These are phyloP conservation scores for Mrakia blollopis DNA, from an alignment of 768 basidiomycete species.

Conservation along the genomic window DNA sequence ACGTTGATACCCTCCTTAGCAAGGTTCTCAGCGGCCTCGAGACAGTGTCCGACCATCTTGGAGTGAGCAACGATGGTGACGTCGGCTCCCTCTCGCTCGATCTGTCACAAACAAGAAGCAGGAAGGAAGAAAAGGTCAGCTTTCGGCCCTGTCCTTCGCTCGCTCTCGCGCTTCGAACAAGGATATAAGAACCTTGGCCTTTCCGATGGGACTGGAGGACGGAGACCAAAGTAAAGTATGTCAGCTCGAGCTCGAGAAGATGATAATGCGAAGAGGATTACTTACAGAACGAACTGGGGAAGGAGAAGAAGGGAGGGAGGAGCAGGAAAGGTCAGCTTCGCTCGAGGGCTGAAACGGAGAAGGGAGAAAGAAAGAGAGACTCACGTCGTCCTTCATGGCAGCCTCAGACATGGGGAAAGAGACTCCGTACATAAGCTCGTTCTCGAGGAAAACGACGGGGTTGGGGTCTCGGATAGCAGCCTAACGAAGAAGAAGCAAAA, in stretches of 20 bases:
- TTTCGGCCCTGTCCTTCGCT: not conserved
- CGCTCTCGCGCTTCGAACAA: too few relatives aligned
- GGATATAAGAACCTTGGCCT: slow-evolving; percentile 58
- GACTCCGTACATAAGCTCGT: slow-evolving; percentile 98
- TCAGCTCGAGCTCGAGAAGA: not conserved
- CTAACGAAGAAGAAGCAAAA: slow-evolving; percentile 46
- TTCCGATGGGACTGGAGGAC: slow-evolving; percentile 83
- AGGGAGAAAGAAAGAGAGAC: not conserved
- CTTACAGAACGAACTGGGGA: slow-evolving; percentile 4
- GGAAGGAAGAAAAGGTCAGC: not conserved
- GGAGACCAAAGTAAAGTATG: slow-evolving; percentile 38
- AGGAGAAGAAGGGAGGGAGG: not conserved
- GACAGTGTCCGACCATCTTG: slow-evolving; percentile 91
- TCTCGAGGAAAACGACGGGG: slow-evolving; percentile 97
- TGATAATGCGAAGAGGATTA: not conserved
- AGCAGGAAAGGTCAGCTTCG: not conserved
- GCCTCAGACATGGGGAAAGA: slow-evolving; percentile 93
- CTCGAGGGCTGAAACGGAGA: not conserved
- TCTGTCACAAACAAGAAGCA: slow-evolving; percentile 34
- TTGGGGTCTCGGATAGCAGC: slow-evolving; percentile 97
- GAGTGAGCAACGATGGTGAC: slow-evolving; percentile 96
- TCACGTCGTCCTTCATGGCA: slow-evolving; percentile 77
- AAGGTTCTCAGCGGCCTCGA: slow-evolving; percentile 88
- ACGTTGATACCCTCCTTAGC: slow-evolving; percentile 96
- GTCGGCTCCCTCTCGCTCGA: slow-evolving; percentile 87